A percentile compares a stretch with the other conserved stretches of the same genome.
Evolutionary conservation across 768 basidiomycete genomes (phyloP).

Genomic region (Rhizopogon roseolus): DNA sequence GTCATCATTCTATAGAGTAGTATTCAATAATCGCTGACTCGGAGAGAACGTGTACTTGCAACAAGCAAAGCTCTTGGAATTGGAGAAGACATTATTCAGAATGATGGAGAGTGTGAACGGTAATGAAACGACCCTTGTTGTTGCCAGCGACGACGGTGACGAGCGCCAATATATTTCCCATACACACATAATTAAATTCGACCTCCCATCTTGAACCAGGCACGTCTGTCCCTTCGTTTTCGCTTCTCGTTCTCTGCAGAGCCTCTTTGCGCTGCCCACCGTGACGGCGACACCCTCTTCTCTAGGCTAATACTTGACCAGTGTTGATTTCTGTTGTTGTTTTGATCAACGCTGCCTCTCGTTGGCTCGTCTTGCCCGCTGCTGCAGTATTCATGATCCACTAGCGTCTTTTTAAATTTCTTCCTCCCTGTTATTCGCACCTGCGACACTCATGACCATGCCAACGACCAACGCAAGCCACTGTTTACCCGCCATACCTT

Average conservation of each 20-base stretch:
- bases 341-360: not conserved
- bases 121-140: conserved; percentile 1
- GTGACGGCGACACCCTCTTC: not conserved
- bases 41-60: conserved; percentile 24
- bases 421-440: not conserved
- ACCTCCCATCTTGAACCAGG: conserved; percentile 6
- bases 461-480: conserved; percentile 14
- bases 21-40: not conserved
- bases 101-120: not conserved
- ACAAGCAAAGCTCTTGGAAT: conserved; percentile 37
- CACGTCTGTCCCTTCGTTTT: conserved; percentile 1
- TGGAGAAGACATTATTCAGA: conserved; percentile 14
- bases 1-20: conserved; percentile 71
- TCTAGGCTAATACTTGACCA: not conserved
- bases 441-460: conserved; percentile 12
- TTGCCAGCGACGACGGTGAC: conserved; percentile 4
- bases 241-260: not conserved
- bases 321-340: conserved; percentile 5
- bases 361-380: not conserved
- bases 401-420: not conserved
- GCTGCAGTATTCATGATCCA: not conserved
- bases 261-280: no score
- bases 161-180: conserved; percentile 14
- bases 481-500: conserved; percentile 32
- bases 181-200: conserved; percentile 19